Evolutionary conservation across 2,329 filamentous ascomycete species (phyloP).

Genomic region (Colletotrichum graminicola): DNA sequence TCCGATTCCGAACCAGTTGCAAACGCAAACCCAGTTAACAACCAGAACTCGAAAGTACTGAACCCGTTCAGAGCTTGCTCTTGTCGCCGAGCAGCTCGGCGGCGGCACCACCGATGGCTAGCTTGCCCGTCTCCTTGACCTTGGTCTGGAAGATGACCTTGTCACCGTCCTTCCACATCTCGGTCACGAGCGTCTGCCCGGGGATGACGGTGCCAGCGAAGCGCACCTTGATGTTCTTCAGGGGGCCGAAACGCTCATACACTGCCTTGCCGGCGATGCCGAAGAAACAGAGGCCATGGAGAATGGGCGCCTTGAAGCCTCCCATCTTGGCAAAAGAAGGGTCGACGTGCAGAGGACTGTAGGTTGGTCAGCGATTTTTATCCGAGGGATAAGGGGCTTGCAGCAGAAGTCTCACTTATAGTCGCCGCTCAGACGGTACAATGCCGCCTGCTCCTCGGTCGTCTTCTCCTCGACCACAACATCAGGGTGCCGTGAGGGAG

Average conservation of each 20-base stretch:
- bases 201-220: slow-evolving; percentile 89
- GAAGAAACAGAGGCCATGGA: slow-evolving; percentile 97
- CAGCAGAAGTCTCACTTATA: slow-evolving; percentile 71
- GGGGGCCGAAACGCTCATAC: slow-evolving; percentile 83
- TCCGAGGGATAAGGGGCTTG: slow-evolving; percentile 9
- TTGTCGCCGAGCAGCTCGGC: slow-evolving; percentile 73
- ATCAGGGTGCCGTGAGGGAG: slow-evolving; percentile 83
- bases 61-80: slow-evolving; percentile 46
- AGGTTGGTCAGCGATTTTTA: not conserved
- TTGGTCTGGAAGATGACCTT: slow-evolving; percentile 87
- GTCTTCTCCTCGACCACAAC: slow-evolving; percentile 87
- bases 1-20: too few relatives aligned
- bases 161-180: slow-evolving; percentile 92
- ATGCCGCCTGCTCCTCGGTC: slow-evolving; percentile 87
- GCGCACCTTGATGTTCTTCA: slow-evolving; percentile 92
- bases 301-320: slow-evolving; percentile 92
- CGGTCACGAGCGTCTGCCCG: slow-evolving; percentile 89
- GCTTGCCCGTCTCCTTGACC: slow-evolving; percentile 93
- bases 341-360: slow-evolving; percentile 89
- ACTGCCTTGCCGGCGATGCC: slow-evolving; percentile 93
- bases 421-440: slow-evolving; percentile 95
- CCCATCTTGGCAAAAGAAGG: slow-evolving; percentile 94
- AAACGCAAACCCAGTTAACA: not conserved
- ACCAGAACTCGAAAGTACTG: not conserved
- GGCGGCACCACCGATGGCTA: slow-evolving; percentile 84